phyloP scores from a whole-genome alignment of 257 asterid species.

The Scutellaria baicalensis region DNA sequence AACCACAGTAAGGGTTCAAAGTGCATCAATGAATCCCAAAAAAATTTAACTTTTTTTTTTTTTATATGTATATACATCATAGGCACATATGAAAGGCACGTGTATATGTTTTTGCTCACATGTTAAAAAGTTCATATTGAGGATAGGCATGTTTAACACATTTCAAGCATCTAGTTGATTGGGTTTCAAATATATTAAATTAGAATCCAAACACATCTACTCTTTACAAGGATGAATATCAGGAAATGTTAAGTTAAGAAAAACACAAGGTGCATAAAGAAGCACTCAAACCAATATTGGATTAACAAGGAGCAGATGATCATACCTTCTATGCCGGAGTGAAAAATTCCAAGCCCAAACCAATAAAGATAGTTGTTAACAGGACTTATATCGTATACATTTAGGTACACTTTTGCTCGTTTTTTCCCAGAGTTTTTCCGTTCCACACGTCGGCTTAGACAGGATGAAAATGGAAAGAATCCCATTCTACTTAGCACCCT shows the following conservation, averaged over 20 bases:
- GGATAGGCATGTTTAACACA: no score
- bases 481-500: constrained; percentile 43
- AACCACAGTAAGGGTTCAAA: background rate
- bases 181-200: background rate
- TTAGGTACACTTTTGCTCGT: constrained; percentile 51
- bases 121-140: no score
- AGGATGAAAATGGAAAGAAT: constrained; percentile 47
- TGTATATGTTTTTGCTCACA: no score
- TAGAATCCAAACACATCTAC: no score
- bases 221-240: no score
- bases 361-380: constrained; percentile 74
- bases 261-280: background rate
- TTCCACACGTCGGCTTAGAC: constrained; percentile 43
- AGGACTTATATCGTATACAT: constrained; percentile 78
- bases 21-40: background rate
- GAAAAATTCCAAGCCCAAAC: constrained; percentile 82
- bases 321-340: constrained; percentile 89
- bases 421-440: constrained; percentile 38
- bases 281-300: constrained; percentile 9
- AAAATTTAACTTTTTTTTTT: no score
- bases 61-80: no score
- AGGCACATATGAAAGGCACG: no score
- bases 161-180: no score
- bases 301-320: constrained; percentile 1
- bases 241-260: background rate